Base-by-base conservation (phyloP, 768 basidiomycete genomes). In the Hortiboletus flavorubellus region DNA sequence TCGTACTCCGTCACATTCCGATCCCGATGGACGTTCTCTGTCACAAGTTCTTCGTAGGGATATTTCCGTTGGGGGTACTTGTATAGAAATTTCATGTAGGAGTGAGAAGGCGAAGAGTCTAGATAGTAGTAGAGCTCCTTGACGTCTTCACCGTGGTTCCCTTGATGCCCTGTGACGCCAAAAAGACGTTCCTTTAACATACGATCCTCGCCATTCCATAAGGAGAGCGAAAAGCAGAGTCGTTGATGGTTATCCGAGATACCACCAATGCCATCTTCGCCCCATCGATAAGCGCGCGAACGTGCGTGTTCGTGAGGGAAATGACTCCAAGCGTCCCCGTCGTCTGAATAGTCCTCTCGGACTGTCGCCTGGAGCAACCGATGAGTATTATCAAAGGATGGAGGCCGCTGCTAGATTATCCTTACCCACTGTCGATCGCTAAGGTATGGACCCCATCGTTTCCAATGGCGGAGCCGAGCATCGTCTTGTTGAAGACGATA, bases 11-110 rank as follows among this genome's bases (percentile, higher is more conserved):
- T 75, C 14, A 93, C 93, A 55, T 97, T 86, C 44, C 97, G 82
- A 62, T 82, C 83, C 45, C 97, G 80, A 61, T 87, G 82, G 65
- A 83, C 76, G 67, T 87, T 95, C 75, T 99, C 94, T 44, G 78
- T 73, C 12, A 97, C 89, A 51, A 99, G 84, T 57, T 96, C 84
- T 66, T 98, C 95, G 72, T 99, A 99, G 1, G 97, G 97, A 72
- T 82, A 99, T 34, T 80, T 77, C 63, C 85, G 78, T 70, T 99
- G 97, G 12, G 97, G 95, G 64, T 99, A 99, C 71, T 99, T 99
- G 83, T 99, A 99, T 53, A 98, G 76, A 73, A 92, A 98, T 72
- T 99, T 99, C 97, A 99, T 98, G 80, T 98, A 99, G 7, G 95
- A 97, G 66, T 99, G 97, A 2, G 97, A 98, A 37, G 97, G 97